These are phyloP conservation scores for Chytridiales sp. DNA, from an alignment of 371 early-diverging fungal species.

Conservation along the genomic window DNA sequence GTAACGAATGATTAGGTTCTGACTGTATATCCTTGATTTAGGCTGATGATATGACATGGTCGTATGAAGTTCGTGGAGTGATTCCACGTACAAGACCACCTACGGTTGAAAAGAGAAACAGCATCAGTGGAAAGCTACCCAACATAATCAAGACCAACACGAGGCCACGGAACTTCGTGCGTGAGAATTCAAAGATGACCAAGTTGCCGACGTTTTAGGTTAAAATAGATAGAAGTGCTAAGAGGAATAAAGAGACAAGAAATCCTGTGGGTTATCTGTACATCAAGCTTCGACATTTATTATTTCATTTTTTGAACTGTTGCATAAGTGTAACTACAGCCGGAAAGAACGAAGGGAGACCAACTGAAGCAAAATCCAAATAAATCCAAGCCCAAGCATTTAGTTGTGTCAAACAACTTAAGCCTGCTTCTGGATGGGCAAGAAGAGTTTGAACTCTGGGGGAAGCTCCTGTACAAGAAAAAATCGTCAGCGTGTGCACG, in stretches of 20 bases:
- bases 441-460: constrained; percentile 85
- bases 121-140: not conserved
- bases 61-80: constrained; percentile 43
- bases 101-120: not conserved
- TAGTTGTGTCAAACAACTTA: no score
- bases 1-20: not conserved
- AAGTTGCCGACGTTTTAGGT: no score
- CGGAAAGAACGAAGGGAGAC: no score
- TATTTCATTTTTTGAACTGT: no score
- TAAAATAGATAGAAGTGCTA: no score
- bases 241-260: no score
- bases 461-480: constrained; percentile 64
- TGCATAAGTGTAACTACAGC: no score
- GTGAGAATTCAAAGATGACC: not conserved
- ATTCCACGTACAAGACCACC: constrained; percentile 15
- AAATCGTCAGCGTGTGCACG: not conserved
- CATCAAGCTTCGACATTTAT: no score
- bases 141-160: not conserved
- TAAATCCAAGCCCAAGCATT: no score
- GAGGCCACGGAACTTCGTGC: constrained; percentile 6
- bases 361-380: no score
- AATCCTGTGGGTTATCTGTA: no score
- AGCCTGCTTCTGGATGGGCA: constrained; percentile 67
- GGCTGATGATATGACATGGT: constrained; percentile 41
- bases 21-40: constrained; percentile 1